phyloP scores from a whole-genome alignment of 148 eudicot species.

The Rhododendron ferrugineum region DNA sequence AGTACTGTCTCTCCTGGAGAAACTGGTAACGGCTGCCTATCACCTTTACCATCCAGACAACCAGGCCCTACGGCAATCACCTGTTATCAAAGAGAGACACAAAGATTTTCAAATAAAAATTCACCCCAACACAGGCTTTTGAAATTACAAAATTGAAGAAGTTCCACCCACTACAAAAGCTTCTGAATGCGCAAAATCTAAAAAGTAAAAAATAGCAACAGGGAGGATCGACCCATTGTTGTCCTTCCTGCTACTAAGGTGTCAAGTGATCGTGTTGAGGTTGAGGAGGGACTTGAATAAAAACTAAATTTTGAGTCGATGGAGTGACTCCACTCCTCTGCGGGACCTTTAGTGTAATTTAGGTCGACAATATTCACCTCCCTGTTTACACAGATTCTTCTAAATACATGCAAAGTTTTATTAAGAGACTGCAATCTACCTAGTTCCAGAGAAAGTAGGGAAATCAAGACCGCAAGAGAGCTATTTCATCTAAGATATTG shows the following conservation, averaged over 20 bases:
- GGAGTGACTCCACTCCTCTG: background rate
- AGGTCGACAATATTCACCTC: background rate
- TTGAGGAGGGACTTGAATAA: background rate
- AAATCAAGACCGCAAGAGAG: background rate
- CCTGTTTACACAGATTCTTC: background rate
- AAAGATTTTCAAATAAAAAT: background rate
- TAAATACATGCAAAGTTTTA: background rate
- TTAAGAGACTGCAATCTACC: background rate
- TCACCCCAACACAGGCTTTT: background rate
- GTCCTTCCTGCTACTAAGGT: background rate
- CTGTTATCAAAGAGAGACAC: constrained; percentile 23
- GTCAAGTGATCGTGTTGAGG: background rate
- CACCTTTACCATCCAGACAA: constrained; percentile 66
- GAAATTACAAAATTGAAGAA: background rate
- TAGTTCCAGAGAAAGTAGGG: background rate
- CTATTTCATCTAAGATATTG: background rate
- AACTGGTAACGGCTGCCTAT: constrained; percentile 52
- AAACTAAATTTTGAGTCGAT: background rate
- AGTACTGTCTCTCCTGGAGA: constrained; percentile 67
- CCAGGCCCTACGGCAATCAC: constrained; percentile 85
- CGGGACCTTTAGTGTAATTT: background rate
- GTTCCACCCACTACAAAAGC: background rate
- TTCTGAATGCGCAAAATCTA: background rate
- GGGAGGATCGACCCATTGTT: background rate
- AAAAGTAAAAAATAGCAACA: background rate